Conservation (phyloP, 1,284 basidiomycete species). For the Cerrena zonata region DNA sequence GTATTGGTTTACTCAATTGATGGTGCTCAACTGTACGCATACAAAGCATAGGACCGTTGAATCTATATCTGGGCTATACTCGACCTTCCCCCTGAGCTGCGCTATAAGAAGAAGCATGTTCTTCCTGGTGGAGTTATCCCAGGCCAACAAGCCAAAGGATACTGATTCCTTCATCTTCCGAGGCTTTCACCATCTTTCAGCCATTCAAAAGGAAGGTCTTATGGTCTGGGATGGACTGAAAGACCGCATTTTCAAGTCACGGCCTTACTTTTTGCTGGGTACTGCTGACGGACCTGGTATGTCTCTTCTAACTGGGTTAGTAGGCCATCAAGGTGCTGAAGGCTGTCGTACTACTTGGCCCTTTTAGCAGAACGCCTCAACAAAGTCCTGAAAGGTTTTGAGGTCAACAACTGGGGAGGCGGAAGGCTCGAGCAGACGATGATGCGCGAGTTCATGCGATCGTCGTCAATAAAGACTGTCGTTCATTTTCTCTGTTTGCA, state of each 20-base stretch:
- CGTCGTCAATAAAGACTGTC: background rate
- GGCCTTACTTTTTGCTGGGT: constrained; percentile 15
- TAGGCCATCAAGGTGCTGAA: constrained; percentile 29
- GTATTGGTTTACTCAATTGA: constrained; percentile 24
- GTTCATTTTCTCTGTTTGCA: too few species aligned
- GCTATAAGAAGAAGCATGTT: constrained; percentile 23
- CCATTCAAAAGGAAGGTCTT: constrained; percentile 18
- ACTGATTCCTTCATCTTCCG: constrained; percentile 22
- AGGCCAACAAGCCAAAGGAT: constrained; percentile 24
- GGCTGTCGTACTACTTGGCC: constrained; percentile 31
- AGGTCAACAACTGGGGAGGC: constrained; percentile 14
- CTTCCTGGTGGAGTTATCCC: constrained; percentile 23
- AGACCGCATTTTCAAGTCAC: constrained; percentile 9
- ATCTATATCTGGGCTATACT: constrained; percentile 26
- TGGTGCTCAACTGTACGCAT: constrained; percentile 26
- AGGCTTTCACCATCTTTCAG: constrained; percentile 20
- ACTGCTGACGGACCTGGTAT: constrained; percentile 21
- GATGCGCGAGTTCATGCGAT: constrained; percentile 14
- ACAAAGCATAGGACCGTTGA: constrained; percentile 24
- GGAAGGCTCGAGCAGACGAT: constrained; percentile 19
- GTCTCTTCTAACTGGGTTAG: constrained; percentile 26
- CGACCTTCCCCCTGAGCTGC: constrained; percentile 15
- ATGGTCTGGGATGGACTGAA: constrained; percentile 15
- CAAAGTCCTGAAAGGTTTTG: constrained; percentile 23
- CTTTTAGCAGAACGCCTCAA: constrained; percentile 22